Conservation (phyloP, 1,284 basidiomycete species). For the Ganoderma multipileum region DNA sequence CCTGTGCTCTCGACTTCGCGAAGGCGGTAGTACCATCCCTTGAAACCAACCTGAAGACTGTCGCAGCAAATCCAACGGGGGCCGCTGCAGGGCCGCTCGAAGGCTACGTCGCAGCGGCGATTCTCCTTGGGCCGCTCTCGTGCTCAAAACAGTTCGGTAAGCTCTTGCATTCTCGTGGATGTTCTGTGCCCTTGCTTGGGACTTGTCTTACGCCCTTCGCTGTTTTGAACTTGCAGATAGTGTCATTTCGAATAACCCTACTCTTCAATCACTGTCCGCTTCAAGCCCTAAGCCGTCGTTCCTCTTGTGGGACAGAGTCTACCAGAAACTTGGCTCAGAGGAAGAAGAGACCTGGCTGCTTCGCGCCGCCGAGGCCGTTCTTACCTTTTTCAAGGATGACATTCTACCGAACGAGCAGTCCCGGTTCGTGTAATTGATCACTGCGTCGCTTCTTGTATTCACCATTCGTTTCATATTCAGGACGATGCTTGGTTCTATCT, state of each 20-base stretch:
- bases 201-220: constrained; percentile 16
- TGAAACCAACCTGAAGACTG: constrained; percentile 74
- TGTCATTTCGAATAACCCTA: constrained; percentile 47
- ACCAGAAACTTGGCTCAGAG: constrained; percentile 68
- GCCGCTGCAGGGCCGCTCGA: constrained; percentile 75
- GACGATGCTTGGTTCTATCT: constrained; percentile 59
- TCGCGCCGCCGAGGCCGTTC: constrained; percentile 64
- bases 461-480: constrained; percentile 15
- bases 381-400: constrained; percentile 59
- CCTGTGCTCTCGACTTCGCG: constrained; percentile 55
- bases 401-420: constrained; percentile 62
- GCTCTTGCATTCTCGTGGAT: constrained; percentile 31
- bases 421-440: constrained; percentile 51
- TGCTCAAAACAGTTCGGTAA: constrained; percentile 60
- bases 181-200: neutral
- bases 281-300: constrained; percentile 80
- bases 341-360: constrained; percentile 85
- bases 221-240: constrained; percentile 41
- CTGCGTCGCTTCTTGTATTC: neutral
- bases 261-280: constrained; percentile 51
- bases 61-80: constrained; percentile 63
- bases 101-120: constrained; percentile 80
- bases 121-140: constrained; percentile 69
- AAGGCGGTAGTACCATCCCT: constrained; percentile 64
- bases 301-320: constrained; percentile 87